Evolutionary conservation across 805 yeast species (phyloP).

Genomic region (Kluyveromyces siamensis): DNA sequence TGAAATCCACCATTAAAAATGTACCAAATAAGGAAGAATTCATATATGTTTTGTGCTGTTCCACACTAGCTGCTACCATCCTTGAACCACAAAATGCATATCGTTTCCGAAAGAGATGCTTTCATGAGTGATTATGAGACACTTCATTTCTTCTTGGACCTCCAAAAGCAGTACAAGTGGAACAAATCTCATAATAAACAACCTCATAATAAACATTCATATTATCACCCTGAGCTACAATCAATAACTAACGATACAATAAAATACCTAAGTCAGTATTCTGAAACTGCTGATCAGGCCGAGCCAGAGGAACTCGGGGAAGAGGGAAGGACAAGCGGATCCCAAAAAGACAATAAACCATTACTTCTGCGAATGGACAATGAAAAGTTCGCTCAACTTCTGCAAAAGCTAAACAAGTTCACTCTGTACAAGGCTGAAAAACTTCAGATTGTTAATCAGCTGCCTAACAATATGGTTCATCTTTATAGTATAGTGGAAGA

Average conservation of each 20-base stretch:
- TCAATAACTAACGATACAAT: constrained; percentile 28
- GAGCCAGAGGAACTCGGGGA: constrained; percentile 13
- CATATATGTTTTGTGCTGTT: too few species aligned
- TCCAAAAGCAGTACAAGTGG: constrained; percentile 33
- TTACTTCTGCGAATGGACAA: constrained; percentile 25
- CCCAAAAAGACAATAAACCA: constrained; percentile 9
- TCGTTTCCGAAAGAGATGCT: constrained; percentile 40
- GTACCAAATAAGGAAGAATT: too few species aligned
- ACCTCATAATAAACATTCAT: constrained; percentile 17
- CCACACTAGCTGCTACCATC: too few species aligned
- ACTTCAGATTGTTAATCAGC: constrained; percentile 69
- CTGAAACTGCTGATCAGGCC: constrained; percentile 4
- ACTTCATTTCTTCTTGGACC: constrained; percentile 36
- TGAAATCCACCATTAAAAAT: neutral
- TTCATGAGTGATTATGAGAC: constrained; percentile 53
- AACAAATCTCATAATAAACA: constrained; percentile 15
- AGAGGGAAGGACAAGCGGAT: constrained; percentile 10
- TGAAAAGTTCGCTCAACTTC: constrained; percentile 22
- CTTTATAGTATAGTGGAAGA: constrained; percentile 81
- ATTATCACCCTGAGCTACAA: constrained; percentile 30
- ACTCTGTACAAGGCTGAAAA: constrained; percentile 73
- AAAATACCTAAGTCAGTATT: constrained; percentile 14
- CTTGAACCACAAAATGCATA: constrained; percentile 29
- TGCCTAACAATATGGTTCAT: constrained; percentile 74
- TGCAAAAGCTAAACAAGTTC: constrained; percentile 29